phyloP scores from a whole-genome alignment of 2,329 filamentous ascomycete genomes.

The Cladosporium sp. region DNA sequence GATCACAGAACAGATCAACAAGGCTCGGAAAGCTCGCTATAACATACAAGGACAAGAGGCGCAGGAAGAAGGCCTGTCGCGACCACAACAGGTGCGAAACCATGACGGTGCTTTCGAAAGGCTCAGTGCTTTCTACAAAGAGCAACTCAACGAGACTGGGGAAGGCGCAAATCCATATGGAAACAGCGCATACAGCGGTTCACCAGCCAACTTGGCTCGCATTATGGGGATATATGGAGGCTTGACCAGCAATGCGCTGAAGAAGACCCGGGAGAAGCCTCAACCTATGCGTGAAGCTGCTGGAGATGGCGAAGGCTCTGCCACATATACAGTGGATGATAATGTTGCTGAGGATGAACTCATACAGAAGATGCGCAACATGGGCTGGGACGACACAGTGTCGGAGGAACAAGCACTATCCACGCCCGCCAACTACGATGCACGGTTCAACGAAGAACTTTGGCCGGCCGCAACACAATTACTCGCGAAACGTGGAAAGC shows the following conservation, averaged over 20 bases:
- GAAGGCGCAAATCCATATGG: constrained; percentile 47
- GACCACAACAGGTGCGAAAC: constrained; percentile 42
- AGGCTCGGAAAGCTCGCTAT: constrained; percentile 24
- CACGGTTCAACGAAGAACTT: constrained; percentile 67
- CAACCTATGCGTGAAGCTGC: constrained; percentile 78
- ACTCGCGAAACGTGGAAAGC: constrained; percentile 88
- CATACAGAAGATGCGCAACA: constrained; percentile 51
- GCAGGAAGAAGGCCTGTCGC: constrained; percentile 34
- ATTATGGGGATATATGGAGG: constrained; percentile 88
- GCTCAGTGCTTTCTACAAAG: constrained; percentile 75
- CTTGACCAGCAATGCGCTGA: constrained; percentile 56
- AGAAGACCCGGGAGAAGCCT: constrained; percentile 63
- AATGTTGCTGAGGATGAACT: constrained; percentile 47
- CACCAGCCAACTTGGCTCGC: constrained; percentile 75
- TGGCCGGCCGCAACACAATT: constrained; percentile 79
- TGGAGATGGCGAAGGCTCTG: constrained; percentile 63
- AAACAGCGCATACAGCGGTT: constrained; percentile 56
- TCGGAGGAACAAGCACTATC: constrained; percentile 50
- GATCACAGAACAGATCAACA: constrained; percentile 65
- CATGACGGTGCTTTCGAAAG: constrained; percentile 55
- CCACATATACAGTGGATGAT: constrained; percentile 44
- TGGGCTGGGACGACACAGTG: constrained; percentile 65
- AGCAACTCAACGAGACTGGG: constrained; percentile 65
- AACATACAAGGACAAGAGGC: constrained; percentile 36
- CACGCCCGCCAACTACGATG: constrained; percentile 45